Conservation (phyloP, 768 basidiomycete species). For the Megacollybia marginata region DNA sequence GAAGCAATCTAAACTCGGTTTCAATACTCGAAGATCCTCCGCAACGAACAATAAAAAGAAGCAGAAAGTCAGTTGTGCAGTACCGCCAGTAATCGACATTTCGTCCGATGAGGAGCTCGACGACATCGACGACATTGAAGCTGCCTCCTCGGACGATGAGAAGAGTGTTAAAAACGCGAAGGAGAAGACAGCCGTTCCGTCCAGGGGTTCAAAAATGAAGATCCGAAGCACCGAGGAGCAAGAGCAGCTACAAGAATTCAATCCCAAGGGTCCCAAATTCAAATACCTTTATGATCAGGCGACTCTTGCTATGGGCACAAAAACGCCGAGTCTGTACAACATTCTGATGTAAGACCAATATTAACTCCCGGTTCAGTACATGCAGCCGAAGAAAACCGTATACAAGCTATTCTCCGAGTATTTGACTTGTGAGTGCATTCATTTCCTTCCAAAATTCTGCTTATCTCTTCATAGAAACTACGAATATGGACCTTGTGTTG, state of each 20-base stretch:
- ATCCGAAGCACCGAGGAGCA: slow-evolving; percentile 11
- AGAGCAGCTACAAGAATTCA: slow-evolving; percentile 25
- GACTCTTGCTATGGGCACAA: slow-evolving; percentile 4
- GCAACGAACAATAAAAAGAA: too few relatives aligned
- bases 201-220: slow-evolving; percentile 5
- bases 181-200: slow-evolving; percentile 4
- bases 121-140: slow-evolving; percentile 16
- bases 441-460: background rate
- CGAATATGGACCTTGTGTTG: slow-evolving; percentile 76
- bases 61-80: too few relatives aligned
- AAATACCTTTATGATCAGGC: slow-evolving; percentile 40
- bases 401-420: slow-evolving; percentile 69
- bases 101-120: slow-evolving; percentile 8
- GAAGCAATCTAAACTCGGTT: too few relatives aligned
- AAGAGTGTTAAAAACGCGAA: slow-evolving; percentile 4
- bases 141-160: slow-evolving; percentile 16
- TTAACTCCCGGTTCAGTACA: slow-evolving; percentile 43
- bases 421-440: slow-evolving; percentile 58
- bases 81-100: too few relatives aligned
- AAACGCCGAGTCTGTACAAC: background rate
- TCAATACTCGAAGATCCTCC: too few relatives aligned
- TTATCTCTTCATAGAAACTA: slow-evolving; percentile 36
- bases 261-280: slow-evolving; percentile 46
- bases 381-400: slow-evolving; percentile 46
- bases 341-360: background rate